Base-by-base conservation (phyloP, 2,329 filamentous ascomycete species). In the Fusarium tjaetaba region DNA sequence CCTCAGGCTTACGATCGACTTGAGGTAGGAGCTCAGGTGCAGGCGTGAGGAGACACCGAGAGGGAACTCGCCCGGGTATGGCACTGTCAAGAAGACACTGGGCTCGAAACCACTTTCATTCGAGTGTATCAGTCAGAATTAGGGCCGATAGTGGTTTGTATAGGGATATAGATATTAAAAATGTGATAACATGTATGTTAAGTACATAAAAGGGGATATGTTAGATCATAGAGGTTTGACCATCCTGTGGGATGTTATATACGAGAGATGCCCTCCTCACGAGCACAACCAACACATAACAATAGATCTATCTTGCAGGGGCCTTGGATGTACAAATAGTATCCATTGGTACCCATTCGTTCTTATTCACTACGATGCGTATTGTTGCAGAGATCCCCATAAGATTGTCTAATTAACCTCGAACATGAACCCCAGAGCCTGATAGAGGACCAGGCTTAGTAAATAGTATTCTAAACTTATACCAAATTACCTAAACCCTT, bases 221-320 rank as follows among this genome's bases (percentile, higher is more conserved):
- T 22, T 30, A 6, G 20, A 28, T n/a, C 11, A 20, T n/a, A 13
- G 16, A 26, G 22, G 10, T 11, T 36, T 13, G 38, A 2, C 10
- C 24, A 34, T 24, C 46, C 15, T 18, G 30, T 3, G 18, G 5
- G 3, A 10, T 7, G 3, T 22, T 34, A 14, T 11, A 26, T 14
- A 6, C 11, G 14, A 2, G 7, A 16, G 3, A 11, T 39, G 1
- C 0, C 10, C 13, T 1, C 11, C 5, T 56, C 6, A 16, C 9
- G 1, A 3, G 5, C 11, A 24, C 5, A 16, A 3, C 20, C 6
- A 11, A 5, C 9, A 24, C n/a, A 15, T 0, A 24, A 3, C 2
- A 15, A 4, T 34, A 20, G 4, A 10, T 5, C 5, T n/a, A 13
- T 30, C 4, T 5, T 14, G 28, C 28, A 8, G 7, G 8, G 1